These are phyloP conservation scores for Penicillium daleae DNA, from an alignment of 495 filamentous ascomycete genomes.

Conservation along the genomic window DNA sequence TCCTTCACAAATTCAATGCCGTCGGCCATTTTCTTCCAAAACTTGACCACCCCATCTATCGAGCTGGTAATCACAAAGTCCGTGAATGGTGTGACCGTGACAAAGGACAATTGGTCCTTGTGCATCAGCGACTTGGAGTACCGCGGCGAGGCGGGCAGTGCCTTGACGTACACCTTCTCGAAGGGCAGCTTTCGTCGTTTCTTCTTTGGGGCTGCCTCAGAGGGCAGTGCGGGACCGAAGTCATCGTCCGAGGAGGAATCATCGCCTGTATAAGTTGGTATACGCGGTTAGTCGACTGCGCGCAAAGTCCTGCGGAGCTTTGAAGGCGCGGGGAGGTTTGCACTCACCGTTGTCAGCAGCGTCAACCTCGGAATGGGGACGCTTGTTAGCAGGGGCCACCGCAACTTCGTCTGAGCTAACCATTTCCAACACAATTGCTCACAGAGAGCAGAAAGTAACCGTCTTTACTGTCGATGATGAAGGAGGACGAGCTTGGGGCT, in stretches of 20 bases:
- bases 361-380: conserved; percentile 46
- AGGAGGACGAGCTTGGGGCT: conserved; percentile 15
- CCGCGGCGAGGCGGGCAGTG: conserved; percentile 77
- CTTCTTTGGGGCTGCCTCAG: conserved; percentile 76
- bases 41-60: conserved; percentile 92
- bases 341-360: conserved; percentile 40
- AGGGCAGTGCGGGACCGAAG: conserved; percentile 87
- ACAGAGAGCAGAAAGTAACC: conserved; percentile 1
- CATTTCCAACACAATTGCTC: conserved; percentile 28
- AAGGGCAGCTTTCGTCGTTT: conserved; percentile 88
- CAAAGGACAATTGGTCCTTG: conserved; percentile 86
- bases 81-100: conserved; percentile 83
- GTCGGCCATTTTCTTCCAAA: conserved; percentile 95
- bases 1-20: conserved; percentile 98
- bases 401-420: conserved; percentile 31
- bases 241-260: conserved; percentile 89
- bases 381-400: conserved; percentile 31
- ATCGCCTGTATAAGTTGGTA: conserved; percentile 28
- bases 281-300: conserved; percentile 22
- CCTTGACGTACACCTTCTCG: conserved; percentile 91
- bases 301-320: conserved; percentile 8
- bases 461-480: conserved; percentile 5
- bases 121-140: conserved; percentile 99
- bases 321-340: background rate
- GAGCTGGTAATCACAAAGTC: conserved; percentile 96